Conservation (phyloP, 2,329 filamentous ascomycete species). For the Thielaviopsis musarum region DNA sequence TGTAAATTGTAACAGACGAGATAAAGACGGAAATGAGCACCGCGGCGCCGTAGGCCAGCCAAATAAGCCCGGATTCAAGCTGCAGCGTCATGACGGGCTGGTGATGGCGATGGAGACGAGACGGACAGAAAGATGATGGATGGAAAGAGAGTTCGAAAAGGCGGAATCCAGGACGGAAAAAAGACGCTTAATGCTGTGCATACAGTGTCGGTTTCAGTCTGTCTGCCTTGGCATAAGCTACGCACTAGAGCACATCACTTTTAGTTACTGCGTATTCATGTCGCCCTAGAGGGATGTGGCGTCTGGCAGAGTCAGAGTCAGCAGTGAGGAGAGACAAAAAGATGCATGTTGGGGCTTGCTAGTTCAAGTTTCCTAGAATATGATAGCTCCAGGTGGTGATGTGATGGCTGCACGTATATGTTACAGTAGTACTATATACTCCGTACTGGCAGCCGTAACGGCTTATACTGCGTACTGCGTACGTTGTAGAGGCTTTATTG, state of each 20-base stretch:
- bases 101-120: background rate
- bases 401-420: too few relatives aligned
- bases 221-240: background rate
- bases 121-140: background rate
- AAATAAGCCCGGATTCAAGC: conserved; percentile 65
- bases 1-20: conserved; percentile 71
- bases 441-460: background rate
- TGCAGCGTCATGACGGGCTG: background rate
- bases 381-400: too few relatives aligned
- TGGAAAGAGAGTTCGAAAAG: background rate
- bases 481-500: background rate
- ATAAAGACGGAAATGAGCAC: conserved; percentile 60
- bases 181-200: too few relatives aligned
- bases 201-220: background rate
- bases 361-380: too few relatives aligned
- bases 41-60: conserved; percentile 80
- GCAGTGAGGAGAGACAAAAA: background rate
- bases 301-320: background rate
- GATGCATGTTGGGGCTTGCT: too few relatives aligned
- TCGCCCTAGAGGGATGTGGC: background rate
- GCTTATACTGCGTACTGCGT: background rate
- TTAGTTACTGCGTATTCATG: background rate
- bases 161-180: background rate
- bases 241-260: background rate
- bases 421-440: background rate